Evolutionary conservation across 2,329 filamentous ascomycete genomes (phyloP).

Genomic region (Xylariomycetidae sp.): DNA sequence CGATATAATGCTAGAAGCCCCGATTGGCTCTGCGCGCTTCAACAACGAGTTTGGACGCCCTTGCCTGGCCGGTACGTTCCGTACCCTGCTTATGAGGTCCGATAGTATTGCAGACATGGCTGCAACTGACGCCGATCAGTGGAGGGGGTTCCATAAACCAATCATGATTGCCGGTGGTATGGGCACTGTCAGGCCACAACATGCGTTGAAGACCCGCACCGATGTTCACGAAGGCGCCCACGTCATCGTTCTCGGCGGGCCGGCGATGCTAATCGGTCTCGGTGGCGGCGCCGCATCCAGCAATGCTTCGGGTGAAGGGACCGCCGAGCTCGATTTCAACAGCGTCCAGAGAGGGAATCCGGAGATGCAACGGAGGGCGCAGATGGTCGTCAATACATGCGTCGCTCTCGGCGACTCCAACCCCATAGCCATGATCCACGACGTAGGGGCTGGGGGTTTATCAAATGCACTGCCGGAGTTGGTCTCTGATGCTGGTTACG

Average conservation of each 20-base stretch:
- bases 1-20: constrained; percentile 96
- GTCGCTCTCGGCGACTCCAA: constrained; percentile 77
- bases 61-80: constrained; percentile 83
- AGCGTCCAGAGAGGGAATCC: constrained; percentile 97
- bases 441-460: constrained; percentile 89
- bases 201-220: constrained; percentile 78
- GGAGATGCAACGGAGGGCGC: constrained; percentile 89
- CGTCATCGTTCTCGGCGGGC: constrained; percentile 83
- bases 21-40: constrained; percentile 90
- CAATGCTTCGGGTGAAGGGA: constrained; percentile 80
- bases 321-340: constrained; percentile 90
- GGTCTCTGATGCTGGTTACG: constrained; percentile 71
- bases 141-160: constrained; percentile 93
- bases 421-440: constrained; percentile 95
- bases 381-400: constrained; percentile 97
- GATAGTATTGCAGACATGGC: constrained; percentile 41
- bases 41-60: constrained; percentile 95
- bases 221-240: constrained; percentile 84
- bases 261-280: constrained; percentile 95
- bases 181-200: constrained; percentile 84
- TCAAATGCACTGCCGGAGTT: constrained; percentile 74
- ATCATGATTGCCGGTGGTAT: constrained; percentile 84
- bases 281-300: constrained; percentile 94
- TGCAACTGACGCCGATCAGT: constrained; percentile 49
- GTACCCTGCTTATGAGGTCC: constrained; percentile 74